Evolutionary conservation across 352 stramenopile genomes (phyloP).

Genomic region (Globisporangium paroecandrum): DNA sequence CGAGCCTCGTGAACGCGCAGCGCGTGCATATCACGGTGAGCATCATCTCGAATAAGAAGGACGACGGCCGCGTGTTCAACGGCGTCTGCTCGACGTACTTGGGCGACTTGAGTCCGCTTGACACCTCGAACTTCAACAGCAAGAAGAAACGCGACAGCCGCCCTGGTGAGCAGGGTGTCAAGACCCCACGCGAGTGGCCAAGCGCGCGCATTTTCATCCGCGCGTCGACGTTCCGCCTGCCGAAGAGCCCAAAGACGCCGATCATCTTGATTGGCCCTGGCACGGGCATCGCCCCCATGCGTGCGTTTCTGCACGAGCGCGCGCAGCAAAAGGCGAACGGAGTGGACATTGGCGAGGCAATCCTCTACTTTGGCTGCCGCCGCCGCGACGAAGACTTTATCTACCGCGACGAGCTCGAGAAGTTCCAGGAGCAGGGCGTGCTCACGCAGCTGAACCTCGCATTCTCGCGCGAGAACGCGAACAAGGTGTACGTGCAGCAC

Average conservation of each 20-base stretch:
- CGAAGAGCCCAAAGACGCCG: conserved; percentile 79
- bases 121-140: conserved; percentile 35
- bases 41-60: conserved; percentile 84
- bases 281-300: conserved; percentile 97
- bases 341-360: conserved; percentile 69
- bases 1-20: conserved; percentile 86
- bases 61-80: conserved; percentile 79
- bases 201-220: conserved; percentile 90
- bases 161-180: conserved; percentile 66
- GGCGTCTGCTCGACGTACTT: conserved; percentile 96
- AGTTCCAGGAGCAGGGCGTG: conserved; percentile 77
- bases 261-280: conserved; percentile 95
- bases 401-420: conserved; percentile 90
- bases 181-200: conserved; percentile 64
- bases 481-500: conserved; percentile 99
- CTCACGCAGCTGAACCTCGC: conserved; percentile 92
- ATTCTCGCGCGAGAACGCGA: conserved; percentile 91
- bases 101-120: conserved; percentile 48
- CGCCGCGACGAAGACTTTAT: conserved; percentile 85
- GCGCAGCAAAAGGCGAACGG: conserved; percentile 61
- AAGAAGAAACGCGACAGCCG: conserved; percentile 75
- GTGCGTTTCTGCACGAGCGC: conserved; percentile 95
- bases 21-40: conserved; percentile 94
- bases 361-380: conserved; percentile 94
- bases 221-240: conserved; percentile 95